phyloP scores from a whole-genome alignment of 106 monocot species.

The Platanthera zijinensis region DNA sequence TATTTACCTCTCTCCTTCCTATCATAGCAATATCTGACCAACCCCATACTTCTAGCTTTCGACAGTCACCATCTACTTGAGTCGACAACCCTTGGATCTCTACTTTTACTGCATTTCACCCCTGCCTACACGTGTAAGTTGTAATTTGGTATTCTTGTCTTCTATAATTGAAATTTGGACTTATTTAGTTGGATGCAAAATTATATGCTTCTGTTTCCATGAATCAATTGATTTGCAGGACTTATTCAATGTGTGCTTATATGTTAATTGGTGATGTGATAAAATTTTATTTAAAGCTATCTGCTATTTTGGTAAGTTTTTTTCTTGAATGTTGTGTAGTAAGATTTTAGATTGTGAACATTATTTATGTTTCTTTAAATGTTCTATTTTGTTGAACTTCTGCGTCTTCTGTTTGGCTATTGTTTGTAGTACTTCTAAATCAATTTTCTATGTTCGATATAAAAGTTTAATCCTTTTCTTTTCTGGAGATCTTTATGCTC shows the following conservation, averaged over 20 bases:
- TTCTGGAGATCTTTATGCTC: not conserved
- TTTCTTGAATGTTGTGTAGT: not conserved
- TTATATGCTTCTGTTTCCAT: too few species aligned
- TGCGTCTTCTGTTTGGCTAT: not conserved
- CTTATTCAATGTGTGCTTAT: too few species aligned
- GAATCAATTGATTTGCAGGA: too few species aligned
- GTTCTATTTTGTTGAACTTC: not conserved
- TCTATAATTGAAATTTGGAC: not conserved
- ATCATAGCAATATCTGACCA: too few species aligned
- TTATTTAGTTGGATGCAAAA: too few species aligned
- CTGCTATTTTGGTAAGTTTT: not conserved
- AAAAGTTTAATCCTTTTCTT: not conserved
- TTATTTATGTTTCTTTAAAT: not conserved
- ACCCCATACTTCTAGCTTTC: too few species aligned
- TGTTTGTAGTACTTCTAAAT: not conserved
- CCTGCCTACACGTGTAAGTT: too few species aligned
- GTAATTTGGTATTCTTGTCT: not conserved
- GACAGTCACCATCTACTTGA: too few species aligned
- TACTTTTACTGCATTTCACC: too few species aligned
- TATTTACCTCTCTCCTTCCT: too few species aligned
- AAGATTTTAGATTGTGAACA: not conserved
- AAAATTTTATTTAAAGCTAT: not conserved
- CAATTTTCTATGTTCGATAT: not conserved
- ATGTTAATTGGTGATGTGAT: not conserved
- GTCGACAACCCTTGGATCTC: too few species aligned